These are phyloP conservation scores for Mortierella sp. DNA, from an alignment of 371 early-diverging fungal species.

Conservation along the genomic window DNA sequence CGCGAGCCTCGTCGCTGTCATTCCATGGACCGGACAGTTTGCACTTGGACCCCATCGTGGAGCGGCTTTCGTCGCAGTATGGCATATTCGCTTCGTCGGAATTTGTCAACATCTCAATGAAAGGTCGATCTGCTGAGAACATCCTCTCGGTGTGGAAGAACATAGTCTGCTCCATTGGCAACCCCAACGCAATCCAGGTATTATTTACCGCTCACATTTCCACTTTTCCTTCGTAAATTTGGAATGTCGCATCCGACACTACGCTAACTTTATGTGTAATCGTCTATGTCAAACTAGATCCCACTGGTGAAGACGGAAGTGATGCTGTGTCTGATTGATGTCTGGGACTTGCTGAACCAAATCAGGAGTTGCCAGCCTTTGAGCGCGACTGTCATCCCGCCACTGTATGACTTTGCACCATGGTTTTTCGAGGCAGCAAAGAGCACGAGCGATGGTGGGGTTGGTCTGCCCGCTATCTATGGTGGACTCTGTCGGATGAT, in stretches of 20 bases:
- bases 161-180: conserved; percentile 47
- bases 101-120: conserved; percentile 39
- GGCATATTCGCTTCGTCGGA: conserved; percentile 52
- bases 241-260: no score
- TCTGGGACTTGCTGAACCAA: conserved; percentile 75
- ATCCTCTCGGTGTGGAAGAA: conserved; percentile 46
- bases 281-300: conserved; percentile 47
- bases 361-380: conserved; percentile 48
- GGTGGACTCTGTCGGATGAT: conserved; percentile 83
- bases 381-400: conserved; percentile 34
- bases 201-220: conserved; percentile 1
- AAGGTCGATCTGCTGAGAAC: conserved; percentile 23
- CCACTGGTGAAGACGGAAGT: conserved; percentile 78
- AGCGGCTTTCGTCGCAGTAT: conserved; percentile 50
- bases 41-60: conserved; percentile 51
- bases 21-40: conserved; percentile 55
- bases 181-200: conserved; percentile 53
- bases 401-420: conserved; percentile 46
- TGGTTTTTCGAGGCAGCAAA: conserved; percentile 56
- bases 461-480: conserved; percentile 57
- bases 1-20: conserved; percentile 44
- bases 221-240: no score
- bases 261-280: no score
- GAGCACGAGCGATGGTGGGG: conserved; percentile 50
- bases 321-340: conserved; percentile 74